Conservation (phyloP, 2,329 filamentous ascomycete genomes). For the Fusarium sp. region DNA sequence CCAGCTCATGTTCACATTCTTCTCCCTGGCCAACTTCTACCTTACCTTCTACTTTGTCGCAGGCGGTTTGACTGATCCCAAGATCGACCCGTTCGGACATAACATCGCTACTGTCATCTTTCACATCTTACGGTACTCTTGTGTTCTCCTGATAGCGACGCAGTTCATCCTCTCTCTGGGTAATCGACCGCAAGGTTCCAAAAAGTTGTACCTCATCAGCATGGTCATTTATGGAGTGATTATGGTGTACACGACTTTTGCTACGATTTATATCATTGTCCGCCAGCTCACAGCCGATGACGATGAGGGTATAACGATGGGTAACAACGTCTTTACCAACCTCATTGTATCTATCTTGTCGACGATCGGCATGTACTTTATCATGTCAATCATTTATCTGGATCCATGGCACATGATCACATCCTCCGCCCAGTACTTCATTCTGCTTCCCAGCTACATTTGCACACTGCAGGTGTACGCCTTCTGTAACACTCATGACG, state of each 20-base stretch:
- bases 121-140: conserved; percentile 83
- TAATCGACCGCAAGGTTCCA: conserved; percentile 93
- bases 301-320: conserved; percentile 66
- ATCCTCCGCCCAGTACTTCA: conserved; percentile 88
- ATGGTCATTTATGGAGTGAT: conserved; percentile 94
- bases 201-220: conserved; percentile 85
- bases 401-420: conserved; percentile 99
- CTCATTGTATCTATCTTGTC: conserved; percentile 89
- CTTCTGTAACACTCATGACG: conserved; percentile 67
- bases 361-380: conserved; percentile 92
- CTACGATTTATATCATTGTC: conserved; percentile 87
- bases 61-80: conserved; percentile 82
- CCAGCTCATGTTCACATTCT: conserved; percentile 94
- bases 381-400: conserved; percentile 96
- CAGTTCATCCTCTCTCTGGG: conserved; percentile 98
- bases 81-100: conserved; percentile 91
- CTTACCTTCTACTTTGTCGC: conserved; percentile 98
- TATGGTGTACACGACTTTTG: conserved; percentile 96
- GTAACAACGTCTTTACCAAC: conserved; percentile 94
- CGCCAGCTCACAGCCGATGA: conserved; percentile 72
- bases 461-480: conserved; percentile 98
- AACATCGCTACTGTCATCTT: conserved; percentile 87
- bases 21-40: conserved; percentile 98
- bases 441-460: conserved; percentile 91
- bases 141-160: conserved; percentile 86